Evolutionary conservation across 2,329 filamentous ascomycete species (phyloP), one percentile per base, ranked within the genome.

Genomic region (Stenocarpella maydis): DNA sequence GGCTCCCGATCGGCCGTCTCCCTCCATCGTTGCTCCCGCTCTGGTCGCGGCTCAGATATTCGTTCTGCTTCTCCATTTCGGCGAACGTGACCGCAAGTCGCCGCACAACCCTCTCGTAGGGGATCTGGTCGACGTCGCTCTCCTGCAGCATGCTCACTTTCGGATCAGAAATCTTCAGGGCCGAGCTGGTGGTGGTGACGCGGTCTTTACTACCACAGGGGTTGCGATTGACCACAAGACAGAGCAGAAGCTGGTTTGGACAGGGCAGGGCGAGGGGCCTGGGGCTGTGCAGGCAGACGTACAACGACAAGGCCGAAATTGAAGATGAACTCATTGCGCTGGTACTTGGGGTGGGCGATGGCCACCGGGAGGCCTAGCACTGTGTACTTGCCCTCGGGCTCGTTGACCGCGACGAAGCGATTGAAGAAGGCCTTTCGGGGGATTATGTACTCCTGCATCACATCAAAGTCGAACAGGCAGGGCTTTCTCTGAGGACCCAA

Each of bases 271-370:
- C 9, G n/a, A 52, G 61, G 41, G 28, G 26, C 87, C 83, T 68
- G 90, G 87, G 24, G 21, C 63, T 92, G 88, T 61, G 28, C 24
- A 45, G n/a, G 26, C 41, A 63, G 58, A 63, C 58, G 31, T 24
- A 63, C 58, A 49, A 97, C 85, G 34, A 97, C 91, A 53, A 98
- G 85, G 70, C 94, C 94, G 77, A 98, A 97, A 80, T 98, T 98
- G 88, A 98, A 99, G 77, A 98, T 97, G 84, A 98, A 98, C 80
- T 97, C 93, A 81, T 97, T 97, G 69, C 96, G 91, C 76, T 92
- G 89, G 77, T 98, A 97, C 74, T 91, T 91, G 67, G 90, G 87
- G 73, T 94, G 88, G 64, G 91, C 89, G 77, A 98, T 93, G 77
- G 94, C 95, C 65, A 98, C 91, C 0, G 96, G 96, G 75, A 94